Evolutionary conservation across 1,139 yeast genomes (phyloP), one percentile per base, ranked within the genome.

Genomic region (Geotrichum australiense): DNA sequence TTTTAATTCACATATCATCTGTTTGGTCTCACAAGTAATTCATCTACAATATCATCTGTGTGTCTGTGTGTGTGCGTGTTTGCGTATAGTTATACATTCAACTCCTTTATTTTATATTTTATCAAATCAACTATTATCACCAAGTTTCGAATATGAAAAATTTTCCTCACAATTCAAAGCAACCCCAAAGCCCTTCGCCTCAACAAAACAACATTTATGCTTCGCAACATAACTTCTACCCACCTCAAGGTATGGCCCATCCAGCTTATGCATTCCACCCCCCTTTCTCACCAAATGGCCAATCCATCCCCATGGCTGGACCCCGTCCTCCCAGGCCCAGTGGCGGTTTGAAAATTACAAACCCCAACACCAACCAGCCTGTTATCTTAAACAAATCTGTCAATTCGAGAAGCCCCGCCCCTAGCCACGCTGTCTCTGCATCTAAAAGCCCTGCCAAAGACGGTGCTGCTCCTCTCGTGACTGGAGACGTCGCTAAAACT

Each of bases 351-450:
- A 37, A 37, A 32, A 46, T 46, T 27, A 41, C 43, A 8, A 44
- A 46, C 34, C 48, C 48, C 12, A 37, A 44, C 26, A 46, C 48
- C 19, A 32, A 41, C 21, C 41, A 46, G 38, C 47, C 46, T 12
- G 48, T 46, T 11, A 33, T 36, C 15, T 28, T 46, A 8, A 34
- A 35, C 8, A 45, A 46, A 25, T 31, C 41, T 27, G 39, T 39
- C 29, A 41, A 44, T 12, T 23, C 45, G 11, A 25, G 31, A 16
- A 32, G 41, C 23, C 37, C 44, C 19, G 31, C 38, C 8, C 30
- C 46, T 34, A 35, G 35, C 33, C 30, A 19, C 8, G 27, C 37
- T 12, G 25, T 23, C 15, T 7, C 20, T 15, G 16, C 37, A 5
- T 28, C 31, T 6, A 23, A 31, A 30, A 37, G 41, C 31, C 39